Base-by-base conservation (phyloP, 2,329 filamentous ascomycete genomes). In the Chaetomium sp. region DNA sequence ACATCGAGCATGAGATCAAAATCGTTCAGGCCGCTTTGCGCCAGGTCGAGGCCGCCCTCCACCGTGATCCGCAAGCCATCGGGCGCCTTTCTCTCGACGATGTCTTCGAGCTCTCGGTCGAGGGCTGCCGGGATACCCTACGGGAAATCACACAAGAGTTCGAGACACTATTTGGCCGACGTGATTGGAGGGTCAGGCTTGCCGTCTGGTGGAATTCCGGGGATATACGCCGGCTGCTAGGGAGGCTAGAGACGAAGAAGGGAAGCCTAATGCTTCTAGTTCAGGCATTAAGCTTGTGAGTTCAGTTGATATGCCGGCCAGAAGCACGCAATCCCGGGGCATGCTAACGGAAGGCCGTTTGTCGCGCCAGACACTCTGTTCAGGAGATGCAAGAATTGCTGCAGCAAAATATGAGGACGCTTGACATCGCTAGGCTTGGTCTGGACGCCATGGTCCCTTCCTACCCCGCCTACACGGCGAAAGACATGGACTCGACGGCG, bases 301-400 rank as follows among this genome's bases (percentile, higher is more conserved):
- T 38, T 16, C 35, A 12, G 13, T 38, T 16, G 12, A 19, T 6
- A 12, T 33, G 27, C 29, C 29, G 1, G 27, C 9, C 4, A 33
- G 51, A 23, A 13, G 3, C 16, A 21, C 19, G 8, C 2, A 21
- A n/a, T 25, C 21, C 25, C 4, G 10, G 19, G 5, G 12, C 13
- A n/a, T 21, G 33, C 9, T 33, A n/a, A 33, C 16, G 13, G 13
- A 4, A 38, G 13, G 27, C 19, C 16, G 19, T 19, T 29, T 6
- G 35, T 5, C 35, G 6, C 35, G 8, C 33, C 10, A 54, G 51
- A 31, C 51, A 54, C 29, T 54, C 51, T 19, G 29, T 54, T 19
- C 51, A 54, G 21, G 51, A 54, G 2, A 33, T 54, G 51, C 51
- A 54, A 16, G 51, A 54, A 19, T 31, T 54, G 51, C 29, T 54